phyloP scores from a whole-genome alignment of 208 protist species.

The Acanthamoeba castellanii region DNA sequence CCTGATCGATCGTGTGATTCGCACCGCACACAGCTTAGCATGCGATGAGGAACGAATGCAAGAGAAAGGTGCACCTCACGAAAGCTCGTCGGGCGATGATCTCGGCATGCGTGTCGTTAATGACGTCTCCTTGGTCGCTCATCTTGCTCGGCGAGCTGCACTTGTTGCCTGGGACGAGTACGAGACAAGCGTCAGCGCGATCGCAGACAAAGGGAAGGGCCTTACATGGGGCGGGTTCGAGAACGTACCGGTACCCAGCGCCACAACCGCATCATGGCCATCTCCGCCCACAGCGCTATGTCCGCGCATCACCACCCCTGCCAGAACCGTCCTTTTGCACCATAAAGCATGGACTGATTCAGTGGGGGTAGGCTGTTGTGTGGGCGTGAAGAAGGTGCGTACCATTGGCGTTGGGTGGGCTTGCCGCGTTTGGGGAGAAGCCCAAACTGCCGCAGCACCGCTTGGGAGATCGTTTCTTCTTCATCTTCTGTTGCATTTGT shows the following conservation, averaged over 20 bases:
- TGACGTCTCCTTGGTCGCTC: slow-evolving; percentile 69
- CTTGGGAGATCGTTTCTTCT: background rate
- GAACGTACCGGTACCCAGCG: background rate
- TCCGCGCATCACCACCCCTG: slow-evolving; percentile 40
- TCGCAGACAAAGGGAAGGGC: background rate
- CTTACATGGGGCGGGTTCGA: background rate
- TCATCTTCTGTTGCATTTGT: background rate
- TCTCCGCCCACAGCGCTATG: background rate
- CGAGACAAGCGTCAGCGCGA: background rate
- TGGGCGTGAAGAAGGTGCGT: background rate
- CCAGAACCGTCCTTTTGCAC: slow-evolving; percentile 72
- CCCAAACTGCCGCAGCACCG: background rate
- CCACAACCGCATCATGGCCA: background rate
- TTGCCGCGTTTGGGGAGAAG: slow-evolving; percentile 19
- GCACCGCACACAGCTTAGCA: background rate
- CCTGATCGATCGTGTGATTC: background rate
- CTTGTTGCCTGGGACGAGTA: slow-evolving; percentile 76
- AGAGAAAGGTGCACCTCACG: slow-evolving; percentile 21
- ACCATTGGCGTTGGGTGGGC: slow-evolving; percentile 6
- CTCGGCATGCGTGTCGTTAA: slow-evolving; percentile 83
- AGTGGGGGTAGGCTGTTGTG: background rate
- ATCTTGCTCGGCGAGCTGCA: slow-evolving; percentile 70
- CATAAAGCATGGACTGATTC: no score
- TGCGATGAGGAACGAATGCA: background rate
- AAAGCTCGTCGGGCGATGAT: slow-evolving; percentile 78